These are phyloP conservation scores for Eragrostis tef DNA, from an alignment of 202 grass and related monocot species.

Conservation along the genomic window DNA sequence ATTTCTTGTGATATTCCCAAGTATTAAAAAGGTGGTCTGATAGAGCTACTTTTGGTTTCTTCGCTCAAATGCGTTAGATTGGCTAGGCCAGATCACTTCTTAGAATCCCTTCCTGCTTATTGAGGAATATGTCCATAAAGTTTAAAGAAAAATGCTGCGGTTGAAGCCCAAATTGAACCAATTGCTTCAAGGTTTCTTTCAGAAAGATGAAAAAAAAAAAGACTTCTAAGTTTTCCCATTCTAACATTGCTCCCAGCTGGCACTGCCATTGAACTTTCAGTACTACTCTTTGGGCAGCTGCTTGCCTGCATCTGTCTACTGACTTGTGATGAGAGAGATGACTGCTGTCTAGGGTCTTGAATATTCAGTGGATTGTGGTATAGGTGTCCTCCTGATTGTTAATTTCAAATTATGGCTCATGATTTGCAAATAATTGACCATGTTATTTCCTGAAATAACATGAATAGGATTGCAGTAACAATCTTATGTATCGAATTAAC, in stretches of 20 bases:
- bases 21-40: neutral
- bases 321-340: too few species aligned
- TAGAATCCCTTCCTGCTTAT: neutral
- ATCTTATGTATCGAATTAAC: neutral
- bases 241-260: neutral
- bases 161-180: neutral
- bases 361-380: neutral
- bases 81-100: neutral
- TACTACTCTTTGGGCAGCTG: too few species aligned
- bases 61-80: neutral
- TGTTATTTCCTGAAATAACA: neutral
- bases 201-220: neutral
- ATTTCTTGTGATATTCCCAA: neutral
- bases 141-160: neutral
- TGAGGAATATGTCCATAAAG: neutral
- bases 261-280: too few species aligned
- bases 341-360: neutral
- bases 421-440: neutral
- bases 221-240: neutral
- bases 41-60: neutral
- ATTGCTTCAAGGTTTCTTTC: conserved; percentile 2
- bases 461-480: conserved; percentile 18
- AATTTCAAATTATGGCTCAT: neutral
- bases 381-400: neutral
- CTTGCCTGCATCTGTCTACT: too few species aligned